Base-by-base conservation (phyloP, 2,329 filamentous ascomycete genomes). In the Aureobasidium sp. region DNA sequence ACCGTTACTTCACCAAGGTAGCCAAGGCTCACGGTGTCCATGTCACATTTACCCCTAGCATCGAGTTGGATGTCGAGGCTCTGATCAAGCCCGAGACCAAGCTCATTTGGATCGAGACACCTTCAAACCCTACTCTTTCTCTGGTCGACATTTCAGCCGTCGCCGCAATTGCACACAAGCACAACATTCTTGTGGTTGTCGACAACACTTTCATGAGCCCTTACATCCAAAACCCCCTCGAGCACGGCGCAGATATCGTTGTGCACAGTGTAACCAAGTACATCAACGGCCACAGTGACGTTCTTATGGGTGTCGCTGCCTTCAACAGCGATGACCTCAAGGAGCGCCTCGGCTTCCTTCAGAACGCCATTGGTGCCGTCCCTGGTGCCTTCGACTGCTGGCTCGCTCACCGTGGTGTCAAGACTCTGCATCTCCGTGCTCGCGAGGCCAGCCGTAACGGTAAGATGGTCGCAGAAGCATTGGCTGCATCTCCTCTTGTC, bases 151-250 rank as follows among this genome's bases (percentile, higher is more conserved):
- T 99, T 72, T 83, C 89, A 69, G 87, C 90, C 59, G 89, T 99
- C 44, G 88, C 89, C 32, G 85, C 85, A 32, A 83, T 88, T 61
- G 94, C 94, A n/a, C 94, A 97, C 75, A 81, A 87, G 69, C 89
- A 90, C 71, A 92, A 92, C 65, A 90, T 97, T 70, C 81, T 90
- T 72, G 94, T 99, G 45, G 94, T 99, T n/a, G 94, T 99, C 45
- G 94, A 99, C 80, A 99, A 99, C 80, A 99, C 94, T 21, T 99
- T 99, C 81, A 81, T 97, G 72, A 93, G 89, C 64, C 94, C 94
- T 36, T 99, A 97, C 74, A 84, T 99, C 52, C 94, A 99, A 78
- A 97, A 96, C 77, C 94, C 94, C 3, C 85, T 99, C 62, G 88
- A 95, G 72, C 90, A 93, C 73, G 94, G 94, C 68, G 94, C 94